Conservation (phyloP, 495 filamentous ascomycete genomes). For the Neurospora hispaniola region DNA sequence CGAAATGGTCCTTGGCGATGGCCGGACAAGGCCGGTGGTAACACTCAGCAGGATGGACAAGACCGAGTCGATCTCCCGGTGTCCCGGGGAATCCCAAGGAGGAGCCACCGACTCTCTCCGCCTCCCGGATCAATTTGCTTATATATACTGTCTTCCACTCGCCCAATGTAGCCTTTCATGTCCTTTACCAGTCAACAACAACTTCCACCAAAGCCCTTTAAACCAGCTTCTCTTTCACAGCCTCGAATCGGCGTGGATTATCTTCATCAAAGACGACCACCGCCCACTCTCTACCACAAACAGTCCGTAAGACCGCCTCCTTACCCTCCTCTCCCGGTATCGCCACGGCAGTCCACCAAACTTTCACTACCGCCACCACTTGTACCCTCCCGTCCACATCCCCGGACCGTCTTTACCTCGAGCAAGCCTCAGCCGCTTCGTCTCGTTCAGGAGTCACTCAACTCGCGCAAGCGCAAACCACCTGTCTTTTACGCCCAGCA, state of each 20-base stretch:
- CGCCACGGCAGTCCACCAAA: background rate
- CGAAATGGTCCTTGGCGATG: background rate
- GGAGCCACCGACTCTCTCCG: background rate
- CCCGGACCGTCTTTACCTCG: slow-evolving; percentile 14
- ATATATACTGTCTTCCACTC: background rate
- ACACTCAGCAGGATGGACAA: background rate
- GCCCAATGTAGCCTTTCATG: background rate
- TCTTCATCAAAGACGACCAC: no score
- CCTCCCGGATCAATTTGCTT: background rate
- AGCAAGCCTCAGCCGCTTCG: slow-evolving; percentile 16
- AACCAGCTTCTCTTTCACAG: no score
- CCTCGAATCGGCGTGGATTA: no score
- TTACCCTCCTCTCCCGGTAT: background rate
- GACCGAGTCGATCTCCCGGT: background rate
- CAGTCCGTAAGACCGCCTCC: background rate
- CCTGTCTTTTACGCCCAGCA: slow-evolving; percentile 19
- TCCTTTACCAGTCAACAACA: background rate
- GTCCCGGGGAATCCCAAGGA: background rate
- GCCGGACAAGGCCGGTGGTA: background rate
- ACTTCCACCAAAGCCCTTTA: no score
- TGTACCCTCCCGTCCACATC: background rate
- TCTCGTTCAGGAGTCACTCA: slow-evolving; percentile 14
- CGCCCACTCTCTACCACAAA: background rate
- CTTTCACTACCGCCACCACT: background rate
- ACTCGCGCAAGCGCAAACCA: slow-evolving; percentile 9